These are phyloP conservation scores for Pleurotus djamor DNA, from an alignment of 768 basidiomycete species.

Conservation along the genomic window DNA sequence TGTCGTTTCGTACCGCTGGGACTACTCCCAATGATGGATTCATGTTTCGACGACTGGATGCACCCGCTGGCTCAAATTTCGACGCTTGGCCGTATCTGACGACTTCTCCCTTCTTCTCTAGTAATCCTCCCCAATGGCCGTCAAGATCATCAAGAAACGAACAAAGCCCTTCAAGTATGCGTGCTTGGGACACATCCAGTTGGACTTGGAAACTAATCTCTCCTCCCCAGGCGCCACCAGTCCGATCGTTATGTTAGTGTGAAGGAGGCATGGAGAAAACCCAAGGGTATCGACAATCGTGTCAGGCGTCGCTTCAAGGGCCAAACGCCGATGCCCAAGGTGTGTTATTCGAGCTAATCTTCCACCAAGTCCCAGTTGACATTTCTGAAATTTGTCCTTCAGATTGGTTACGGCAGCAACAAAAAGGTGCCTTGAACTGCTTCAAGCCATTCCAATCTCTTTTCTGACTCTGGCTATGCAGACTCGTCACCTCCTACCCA, in stretches of 20 bases:
- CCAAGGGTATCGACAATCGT: constrained; percentile 99
- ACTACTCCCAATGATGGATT: neutral
- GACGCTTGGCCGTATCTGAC: neutral
- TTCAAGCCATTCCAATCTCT: constrained; percentile 25
- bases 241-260: constrained; percentile 97
- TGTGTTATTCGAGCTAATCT: constrained; percentile 31
- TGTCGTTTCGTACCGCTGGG: neutral
- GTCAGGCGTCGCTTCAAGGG: constrained; percentile 96
- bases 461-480: constrained; percentile 16
- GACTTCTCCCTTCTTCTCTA: neutral
- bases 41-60: neutral
- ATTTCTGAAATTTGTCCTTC: constrained; percentile 2
- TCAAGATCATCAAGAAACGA: constrained; percentile 59
- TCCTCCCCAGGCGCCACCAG: constrained; percentile 80
- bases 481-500: constrained; percentile 96
- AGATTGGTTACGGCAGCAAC: constrained; percentile 92
- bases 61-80: neutral
- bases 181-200: neutral
- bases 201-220: constrained; percentile 1
- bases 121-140: constrained; percentile 3
- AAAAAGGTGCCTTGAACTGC: constrained; percentile 49
- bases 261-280: constrained; percentile 99
- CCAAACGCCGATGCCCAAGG: constrained; percentile 95
- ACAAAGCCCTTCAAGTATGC: constrained; percentile 95
- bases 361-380: neutral